Conservation (phyloP, 306 rosid species). For the Canavalia ensiformis region DNA sequence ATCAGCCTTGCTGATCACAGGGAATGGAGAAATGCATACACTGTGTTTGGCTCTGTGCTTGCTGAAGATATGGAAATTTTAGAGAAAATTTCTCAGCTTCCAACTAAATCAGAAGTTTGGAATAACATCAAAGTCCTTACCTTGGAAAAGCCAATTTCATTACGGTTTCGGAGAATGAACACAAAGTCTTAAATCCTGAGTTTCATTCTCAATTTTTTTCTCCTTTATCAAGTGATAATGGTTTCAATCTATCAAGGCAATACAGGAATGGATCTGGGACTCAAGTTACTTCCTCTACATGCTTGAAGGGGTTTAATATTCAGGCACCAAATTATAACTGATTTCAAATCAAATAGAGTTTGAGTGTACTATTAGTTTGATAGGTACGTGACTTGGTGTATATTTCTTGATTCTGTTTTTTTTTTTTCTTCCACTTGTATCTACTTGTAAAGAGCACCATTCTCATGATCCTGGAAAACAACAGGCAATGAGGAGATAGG, state of each 20-base stretch:
- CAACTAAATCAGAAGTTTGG: slow-evolving; percentile 68
- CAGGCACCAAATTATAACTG: slow-evolving; percentile 30
- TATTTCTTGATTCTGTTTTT: slow-evolving; percentile 34
- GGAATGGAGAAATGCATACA: slow-evolving; percentile 73
- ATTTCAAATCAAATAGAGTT: slow-evolving; percentile 7
- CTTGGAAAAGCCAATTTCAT: slow-evolving; percentile 64
- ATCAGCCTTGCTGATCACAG: slow-evolving; percentile 79
- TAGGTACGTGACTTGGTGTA: slow-evolving; percentile 35
- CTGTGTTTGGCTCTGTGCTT: slow-evolving; percentile 77
- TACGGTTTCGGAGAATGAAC: slow-evolving; percentile 55
- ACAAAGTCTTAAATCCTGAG: slow-evolving; percentile 37
- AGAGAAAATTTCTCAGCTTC: slow-evolving; percentile 72
- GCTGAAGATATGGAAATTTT: slow-evolving; percentile 69
- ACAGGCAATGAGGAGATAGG: slow-evolving; percentile 2
- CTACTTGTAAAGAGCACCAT: neutral
- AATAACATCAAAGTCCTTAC: slow-evolving; percentile 60
- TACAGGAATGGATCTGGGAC: slow-evolving; percentile 19
- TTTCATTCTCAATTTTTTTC: neutral
- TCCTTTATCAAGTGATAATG: slow-evolving; percentile 16
- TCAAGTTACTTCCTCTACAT: slow-evolving; percentile 24
- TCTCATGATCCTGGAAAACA: neutral
- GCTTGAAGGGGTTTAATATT: slow-evolving; percentile 38
- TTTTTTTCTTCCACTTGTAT: too few relatives aligned
- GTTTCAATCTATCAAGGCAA: slow-evolving; percentile 28
- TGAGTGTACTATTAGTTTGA: slow-evolving; percentile 22